A percentile compares a stretch with the other conserved stretches of the same genome.
Evolutionary conservation across 192 early-diverging fungal species (phyloP).

Genomic region (Martensiomyces pterosporus): DNA sequence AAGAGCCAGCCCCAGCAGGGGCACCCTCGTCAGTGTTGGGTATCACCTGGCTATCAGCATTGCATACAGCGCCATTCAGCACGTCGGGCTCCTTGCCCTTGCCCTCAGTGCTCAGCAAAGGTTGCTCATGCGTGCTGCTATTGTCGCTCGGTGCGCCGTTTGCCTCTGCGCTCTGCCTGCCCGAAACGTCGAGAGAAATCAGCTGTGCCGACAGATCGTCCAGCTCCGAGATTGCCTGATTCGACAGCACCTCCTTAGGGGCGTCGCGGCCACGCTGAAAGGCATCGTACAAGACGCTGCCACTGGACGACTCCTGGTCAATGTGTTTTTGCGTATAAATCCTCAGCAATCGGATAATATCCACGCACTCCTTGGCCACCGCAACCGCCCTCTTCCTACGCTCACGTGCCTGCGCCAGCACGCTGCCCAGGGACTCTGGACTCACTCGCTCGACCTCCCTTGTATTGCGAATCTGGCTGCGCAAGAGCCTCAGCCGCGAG

Average conservation of each 20-base stretch:
- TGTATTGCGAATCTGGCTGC: slow-evolving; percentile 20
- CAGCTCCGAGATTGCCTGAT: slow-evolving; percentile 15
- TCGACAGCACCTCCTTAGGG: neutral
- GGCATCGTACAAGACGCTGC: too few species aligned
- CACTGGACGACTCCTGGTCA: neutral
- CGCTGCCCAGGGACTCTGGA: slow-evolving; percentile 1
- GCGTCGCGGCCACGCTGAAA: too few species aligned
- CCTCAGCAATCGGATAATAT: slow-evolving; percentile 29
- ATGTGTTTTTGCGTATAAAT: slow-evolving; percentile 4
- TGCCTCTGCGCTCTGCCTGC: too few species aligned
- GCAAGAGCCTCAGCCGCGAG: slow-evolving; percentile 30
- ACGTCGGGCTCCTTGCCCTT: slow-evolving; percentile 22
- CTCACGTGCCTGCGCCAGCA: slow-evolving; percentile 7
- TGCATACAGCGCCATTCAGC: neutral
- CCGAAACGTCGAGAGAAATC: too few species aligned
- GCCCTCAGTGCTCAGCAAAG: neutral
- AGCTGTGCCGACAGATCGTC: slow-evolving; percentile 36
- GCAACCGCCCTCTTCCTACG: slow-evolving; percentile 13
- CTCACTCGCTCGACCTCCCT: slow-evolving; percentile 10
- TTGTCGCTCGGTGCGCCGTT: neutral
- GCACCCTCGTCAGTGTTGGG: neutral
- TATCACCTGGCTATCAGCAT: neutral
- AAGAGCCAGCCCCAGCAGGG: neutral
- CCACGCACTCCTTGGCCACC: slow-evolving; percentile 36
- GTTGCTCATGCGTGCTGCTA: too few species aligned